phyloP scores from a whole-genome alignment of 352 stramenopile genomes.

The Phytophthora megakarya region DNA sequence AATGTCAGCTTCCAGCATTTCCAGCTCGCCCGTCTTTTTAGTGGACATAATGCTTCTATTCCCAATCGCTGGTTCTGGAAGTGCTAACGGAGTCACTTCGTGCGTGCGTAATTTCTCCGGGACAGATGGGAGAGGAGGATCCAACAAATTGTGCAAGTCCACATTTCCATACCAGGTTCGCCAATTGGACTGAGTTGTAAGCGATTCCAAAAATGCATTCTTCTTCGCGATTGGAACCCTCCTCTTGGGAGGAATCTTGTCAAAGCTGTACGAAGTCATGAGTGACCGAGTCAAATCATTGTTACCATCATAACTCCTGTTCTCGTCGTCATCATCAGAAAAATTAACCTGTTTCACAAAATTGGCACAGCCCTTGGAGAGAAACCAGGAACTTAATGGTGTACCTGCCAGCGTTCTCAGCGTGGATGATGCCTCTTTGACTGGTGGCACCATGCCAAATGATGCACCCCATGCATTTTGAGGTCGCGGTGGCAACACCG shows the following conservation, averaged over 20 bases:
- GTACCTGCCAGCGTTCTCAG: conserved; percentile 31
- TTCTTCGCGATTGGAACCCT: conserved; percentile 21
- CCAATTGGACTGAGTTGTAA: conserved; percentile 53
- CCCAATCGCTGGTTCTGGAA: conserved; percentile 9
- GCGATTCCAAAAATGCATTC: conserved; percentile 56
- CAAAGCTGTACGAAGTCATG: not conserved
- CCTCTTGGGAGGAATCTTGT: conserved; percentile 24
- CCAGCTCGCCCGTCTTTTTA: conserved; percentile 32
- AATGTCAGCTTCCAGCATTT: conserved; percentile 51
- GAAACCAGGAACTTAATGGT: conserved; percentile 70
- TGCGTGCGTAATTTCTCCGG: conserved; percentile 32
- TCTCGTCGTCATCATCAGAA: conserved; percentile 27
- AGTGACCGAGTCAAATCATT: not conserved
- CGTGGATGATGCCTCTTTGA: not conserved
- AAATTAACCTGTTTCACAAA: conserved; percentile 63
- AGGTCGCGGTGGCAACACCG: conserved; percentile 5
- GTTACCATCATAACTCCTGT: conserved; percentile 14
- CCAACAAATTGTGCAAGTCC: conserved; percentile 48
- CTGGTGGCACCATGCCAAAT: conserved; percentile 41
- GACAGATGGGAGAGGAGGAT: conserved; percentile 49
- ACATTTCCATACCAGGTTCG: conserved; percentile 64
- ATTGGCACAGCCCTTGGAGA: conserved; percentile 64
- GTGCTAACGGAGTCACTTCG: conserved; percentile 12
- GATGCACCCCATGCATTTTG: conserved; percentile 53
- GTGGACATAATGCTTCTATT: not conserved